Conservation (phyloP, 2,329 filamentous ascomycete genomes). For the Alternaria consortialis region DNA sequence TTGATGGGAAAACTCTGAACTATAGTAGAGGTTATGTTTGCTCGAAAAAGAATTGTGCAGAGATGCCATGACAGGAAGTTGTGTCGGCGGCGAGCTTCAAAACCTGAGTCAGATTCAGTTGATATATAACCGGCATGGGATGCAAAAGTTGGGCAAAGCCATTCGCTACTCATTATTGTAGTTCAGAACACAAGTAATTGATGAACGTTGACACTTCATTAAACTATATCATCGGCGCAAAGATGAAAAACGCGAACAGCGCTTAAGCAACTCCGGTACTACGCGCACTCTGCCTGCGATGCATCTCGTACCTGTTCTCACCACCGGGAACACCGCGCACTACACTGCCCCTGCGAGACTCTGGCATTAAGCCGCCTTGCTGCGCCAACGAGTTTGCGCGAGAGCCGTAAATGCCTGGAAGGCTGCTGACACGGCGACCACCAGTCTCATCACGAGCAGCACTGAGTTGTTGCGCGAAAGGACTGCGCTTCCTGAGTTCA, state of each 20-base stretch:
- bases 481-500: slow-evolving; percentile 60
- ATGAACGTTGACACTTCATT: background rate
- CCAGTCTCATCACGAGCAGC: slow-evolving; percentile 43
- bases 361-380: slow-evolving; percentile 27
- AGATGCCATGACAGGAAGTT: background rate
- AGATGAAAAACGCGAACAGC: slow-evolving; percentile 20
- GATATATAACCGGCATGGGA: background rate
- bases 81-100: background rate
- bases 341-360: slow-evolving; percentile 42
- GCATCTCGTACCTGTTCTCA: slow-evolving; percentile 22
- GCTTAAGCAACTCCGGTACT: background rate
- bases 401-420: slow-evolving; percentile 44
- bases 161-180: background rate
- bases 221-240: background rate
- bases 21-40: background rate
- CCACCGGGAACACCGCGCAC: slow-evolving; percentile 29
- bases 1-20: background rate
- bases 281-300: slow-evolving; percentile 18
- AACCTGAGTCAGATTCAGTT: background rate
- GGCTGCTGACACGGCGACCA: slow-evolving; percentile 43
- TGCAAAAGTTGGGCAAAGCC: background rate
- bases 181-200: background rate
- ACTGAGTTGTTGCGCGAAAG: slow-evolving; percentile 62
- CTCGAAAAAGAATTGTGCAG: background rate
- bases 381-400: slow-evolving; percentile 39